Evolutionary conservation across 2,329 filamentous ascomycete species (phyloP).

Genomic region (Bretziella fagacearum): DNA sequence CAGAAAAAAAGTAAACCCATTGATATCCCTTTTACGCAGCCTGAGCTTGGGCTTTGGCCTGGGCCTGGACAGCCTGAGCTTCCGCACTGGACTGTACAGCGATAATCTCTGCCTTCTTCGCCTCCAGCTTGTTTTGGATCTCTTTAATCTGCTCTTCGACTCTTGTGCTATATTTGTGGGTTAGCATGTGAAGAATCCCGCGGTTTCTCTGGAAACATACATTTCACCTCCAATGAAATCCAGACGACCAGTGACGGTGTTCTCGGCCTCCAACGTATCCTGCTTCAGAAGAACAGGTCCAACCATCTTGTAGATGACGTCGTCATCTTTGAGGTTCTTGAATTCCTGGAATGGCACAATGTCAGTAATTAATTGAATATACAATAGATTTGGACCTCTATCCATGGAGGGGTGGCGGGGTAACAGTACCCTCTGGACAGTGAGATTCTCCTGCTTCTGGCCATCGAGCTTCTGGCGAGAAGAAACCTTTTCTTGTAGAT

Average conservation of each 20-base stretch:
- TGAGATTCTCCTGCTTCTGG: slow-evolving; percentile 81
- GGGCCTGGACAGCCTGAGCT: slow-evolving; percentile 17
- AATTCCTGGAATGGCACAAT: slow-evolving; percentile 61
- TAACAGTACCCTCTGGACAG: slow-evolving; percentile 55
- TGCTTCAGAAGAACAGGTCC: slow-evolving; percentile 90
- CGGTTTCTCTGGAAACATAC: too few relatives aligned
- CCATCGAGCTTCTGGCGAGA: slow-evolving; percentile 84
- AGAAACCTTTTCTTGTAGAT: slow-evolving; percentile 58
- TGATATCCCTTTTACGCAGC: background rate
- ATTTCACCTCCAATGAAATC: slow-evolving; percentile 92
- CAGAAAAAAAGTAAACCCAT: background rate
- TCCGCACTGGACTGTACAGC: slow-evolving; percentile 36
- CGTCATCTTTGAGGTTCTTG: slow-evolving; percentile 55
- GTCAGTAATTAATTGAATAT: background rate
- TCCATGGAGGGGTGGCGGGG: background rate
- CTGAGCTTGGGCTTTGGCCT: slow-evolving; percentile 3
- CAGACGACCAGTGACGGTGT: slow-evolving; percentile 75
- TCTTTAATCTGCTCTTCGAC: slow-evolving; percentile 38
- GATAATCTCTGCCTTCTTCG: slow-evolving; percentile 43
- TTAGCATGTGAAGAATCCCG: background rate
- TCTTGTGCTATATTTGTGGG: slow-evolving; percentile 16
- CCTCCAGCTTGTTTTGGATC: slow-evolving; percentile 38
- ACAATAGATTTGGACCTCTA: background rate
- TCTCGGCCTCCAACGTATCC: slow-evolving; percentile 74
- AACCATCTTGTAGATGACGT: slow-evolving; percentile 90